phyloP scores from a whole-genome alignment of 371 early-diverging fungal species.

The Mucor circinelloides region DNA sequence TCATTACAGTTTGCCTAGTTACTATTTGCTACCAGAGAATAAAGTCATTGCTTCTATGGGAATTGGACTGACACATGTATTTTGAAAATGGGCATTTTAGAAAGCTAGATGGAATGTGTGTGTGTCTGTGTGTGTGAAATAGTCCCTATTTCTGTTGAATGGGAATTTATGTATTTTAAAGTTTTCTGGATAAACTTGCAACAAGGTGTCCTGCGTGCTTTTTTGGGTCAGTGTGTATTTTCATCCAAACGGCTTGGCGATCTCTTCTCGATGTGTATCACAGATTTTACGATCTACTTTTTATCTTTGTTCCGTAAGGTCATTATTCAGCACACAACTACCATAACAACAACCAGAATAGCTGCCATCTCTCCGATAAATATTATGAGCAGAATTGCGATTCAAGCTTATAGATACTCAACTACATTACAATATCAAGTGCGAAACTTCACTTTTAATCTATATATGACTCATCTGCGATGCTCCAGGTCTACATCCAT shows the following conservation, averaged over 20 bases:
- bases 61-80: neutral
- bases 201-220: too few relatives aligned
- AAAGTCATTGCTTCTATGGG: neutral
- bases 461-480: too few relatives aligned
- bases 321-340: neutral
- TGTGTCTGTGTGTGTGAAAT: neutral
- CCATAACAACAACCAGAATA: neutral
- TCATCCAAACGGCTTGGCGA: neutral
- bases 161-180: neutral
- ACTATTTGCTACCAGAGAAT: neutral
- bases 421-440: too few relatives aligned
- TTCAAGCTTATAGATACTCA: too few relatives aligned
- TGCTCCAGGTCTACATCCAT: too few relatives aligned
- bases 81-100: neutral
- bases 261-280: neutral
- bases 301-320: neutral
- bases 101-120: neutral
- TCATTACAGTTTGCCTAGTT: conserved; percentile 14
- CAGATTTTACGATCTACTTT: neutral
- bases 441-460: too few relatives aligned
- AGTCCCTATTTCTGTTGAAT: neutral
- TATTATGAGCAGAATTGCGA: too few relatives aligned
- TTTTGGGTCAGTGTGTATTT: neutral
- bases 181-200: neutral
- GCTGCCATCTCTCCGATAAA: neutral